Conservation (phyloP, 2,329 filamentous ascomycete species). For the Fusarium nanum region DNA sequence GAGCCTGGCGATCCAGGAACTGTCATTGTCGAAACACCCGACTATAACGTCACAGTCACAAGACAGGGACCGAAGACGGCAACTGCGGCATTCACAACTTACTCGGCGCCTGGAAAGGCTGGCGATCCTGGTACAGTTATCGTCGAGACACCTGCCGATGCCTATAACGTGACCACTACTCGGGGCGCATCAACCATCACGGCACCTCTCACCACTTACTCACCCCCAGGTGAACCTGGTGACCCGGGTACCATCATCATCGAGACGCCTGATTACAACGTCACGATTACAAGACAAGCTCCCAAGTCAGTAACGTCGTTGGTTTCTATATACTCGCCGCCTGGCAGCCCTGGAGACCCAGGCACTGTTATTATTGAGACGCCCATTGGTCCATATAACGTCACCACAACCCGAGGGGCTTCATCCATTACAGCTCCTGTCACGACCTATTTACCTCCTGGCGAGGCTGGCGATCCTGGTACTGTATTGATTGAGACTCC, state of each 20-base stretch:
- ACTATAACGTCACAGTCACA: conserved; percentile 20
- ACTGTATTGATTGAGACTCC: conserved; percentile 4
- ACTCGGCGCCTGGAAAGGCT: conserved; percentile 10
- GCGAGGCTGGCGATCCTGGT: neutral
- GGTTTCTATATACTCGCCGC: neutral
- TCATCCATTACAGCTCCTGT: neutral
- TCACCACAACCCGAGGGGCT: conserved; percentile 1
- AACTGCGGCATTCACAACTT: conserved; percentile 1
- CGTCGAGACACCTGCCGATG: conserved; percentile 10
- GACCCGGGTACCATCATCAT: conserved; percentile 4
- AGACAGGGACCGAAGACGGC: neutral
- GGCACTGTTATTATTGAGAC: conserved; percentile 6
- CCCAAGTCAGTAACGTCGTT: neutral
- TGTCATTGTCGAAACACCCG: conserved; percentile 22
- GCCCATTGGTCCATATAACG: neutral
- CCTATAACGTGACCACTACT: conserved; percentile 3
- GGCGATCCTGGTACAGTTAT: conserved; percentile 28
- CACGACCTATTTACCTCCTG: neutral
- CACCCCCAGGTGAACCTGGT: neutral
- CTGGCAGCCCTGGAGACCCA: neutral
- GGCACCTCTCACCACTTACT: neutral
- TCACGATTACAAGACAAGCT: conserved; percentile 1
- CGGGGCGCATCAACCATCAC: neutral
- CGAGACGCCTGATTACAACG: conserved; percentile 9
- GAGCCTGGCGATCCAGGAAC: conserved; percentile 21